These are phyloP conservation scores for Ceratobasidium sp. DNA, from an alignment of 1,284 basidiomycete species.

Conservation along the genomic window DNA sequence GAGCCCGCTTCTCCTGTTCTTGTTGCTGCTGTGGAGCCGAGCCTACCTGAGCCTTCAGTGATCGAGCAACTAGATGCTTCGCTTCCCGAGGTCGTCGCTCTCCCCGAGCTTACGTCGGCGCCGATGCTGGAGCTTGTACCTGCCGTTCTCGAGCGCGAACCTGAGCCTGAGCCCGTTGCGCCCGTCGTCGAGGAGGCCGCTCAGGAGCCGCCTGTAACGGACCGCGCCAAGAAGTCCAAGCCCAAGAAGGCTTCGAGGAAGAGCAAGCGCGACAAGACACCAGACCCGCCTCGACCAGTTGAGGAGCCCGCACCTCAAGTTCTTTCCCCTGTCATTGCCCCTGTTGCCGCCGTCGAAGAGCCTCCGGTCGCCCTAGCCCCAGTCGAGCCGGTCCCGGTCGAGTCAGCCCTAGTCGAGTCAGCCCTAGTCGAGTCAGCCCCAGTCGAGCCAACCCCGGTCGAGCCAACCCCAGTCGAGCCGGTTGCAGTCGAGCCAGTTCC, in stretches of 20 bases:
- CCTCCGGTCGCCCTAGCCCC: neutral
- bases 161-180: neutral
- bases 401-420: too few species aligned
- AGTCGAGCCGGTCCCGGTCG: neutral
- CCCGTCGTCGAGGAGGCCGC: neutral
- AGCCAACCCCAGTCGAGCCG: neutral
- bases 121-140: neutral
- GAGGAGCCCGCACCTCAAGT: neutral
- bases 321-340: constrained; percentile 9
- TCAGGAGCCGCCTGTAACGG: neutral
- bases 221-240: neutral
- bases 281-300: neutral
- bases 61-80: neutral
- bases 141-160: neutral
- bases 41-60: neutral
- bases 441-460: too few species aligned
- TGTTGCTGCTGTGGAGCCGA: neutral
- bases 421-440: neutral
- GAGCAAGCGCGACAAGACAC: constrained; percentile 29
- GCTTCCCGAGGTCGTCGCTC: neutral
- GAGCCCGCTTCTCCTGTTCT: neutral
- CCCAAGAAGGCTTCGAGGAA: constrained; percentile 28
- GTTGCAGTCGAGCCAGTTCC: neutral
- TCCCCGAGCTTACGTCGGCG: neutral
- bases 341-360: neutral